Evolutionary conservation across 208 protist genomes (phyloP).

Genomic region (Leishmania amazonensis): DNA sequence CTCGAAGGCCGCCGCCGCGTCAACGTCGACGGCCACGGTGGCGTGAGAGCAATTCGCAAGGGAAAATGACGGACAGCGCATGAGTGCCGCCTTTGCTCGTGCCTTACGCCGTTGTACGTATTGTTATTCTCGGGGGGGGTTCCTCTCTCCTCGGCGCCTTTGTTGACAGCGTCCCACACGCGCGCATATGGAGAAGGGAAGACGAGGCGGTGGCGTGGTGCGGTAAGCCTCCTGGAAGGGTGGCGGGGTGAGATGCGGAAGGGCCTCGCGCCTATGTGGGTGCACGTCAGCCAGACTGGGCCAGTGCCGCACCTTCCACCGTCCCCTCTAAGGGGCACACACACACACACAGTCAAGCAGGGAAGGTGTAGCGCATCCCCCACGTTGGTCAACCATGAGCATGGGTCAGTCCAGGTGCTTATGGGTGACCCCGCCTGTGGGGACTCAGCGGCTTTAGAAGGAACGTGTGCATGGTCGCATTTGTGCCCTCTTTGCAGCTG

Average conservation of each 20-base stretch:
- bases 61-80: not conserved
- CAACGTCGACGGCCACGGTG: not conserved
- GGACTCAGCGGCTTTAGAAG: not conserved
- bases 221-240: not conserved
- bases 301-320: not conserved
- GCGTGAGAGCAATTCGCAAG: not conserved
- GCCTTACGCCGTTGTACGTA: not conserved
- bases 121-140: not conserved
- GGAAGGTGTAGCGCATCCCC: not conserved
- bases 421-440: not conserved
- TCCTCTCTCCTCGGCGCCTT: not conserved
- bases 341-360: not conserved
- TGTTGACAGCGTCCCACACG: not conserved
- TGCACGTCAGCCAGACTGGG: not conserved
- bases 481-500: not conserved
- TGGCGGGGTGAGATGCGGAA: not conserved
- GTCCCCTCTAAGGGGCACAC: not conserved
- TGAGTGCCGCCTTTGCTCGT: not conserved
- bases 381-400: not conserved
- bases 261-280: not conserved
- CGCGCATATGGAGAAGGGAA: not conserved
- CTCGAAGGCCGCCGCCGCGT: conserved; percentile 13
- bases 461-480: not conserved
- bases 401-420: not conserved
- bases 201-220: not conserved